Conservation (phyloP, 225 moss, liverwort and hornwort genomes). For the Antitrichia curtipendula region DNA sequence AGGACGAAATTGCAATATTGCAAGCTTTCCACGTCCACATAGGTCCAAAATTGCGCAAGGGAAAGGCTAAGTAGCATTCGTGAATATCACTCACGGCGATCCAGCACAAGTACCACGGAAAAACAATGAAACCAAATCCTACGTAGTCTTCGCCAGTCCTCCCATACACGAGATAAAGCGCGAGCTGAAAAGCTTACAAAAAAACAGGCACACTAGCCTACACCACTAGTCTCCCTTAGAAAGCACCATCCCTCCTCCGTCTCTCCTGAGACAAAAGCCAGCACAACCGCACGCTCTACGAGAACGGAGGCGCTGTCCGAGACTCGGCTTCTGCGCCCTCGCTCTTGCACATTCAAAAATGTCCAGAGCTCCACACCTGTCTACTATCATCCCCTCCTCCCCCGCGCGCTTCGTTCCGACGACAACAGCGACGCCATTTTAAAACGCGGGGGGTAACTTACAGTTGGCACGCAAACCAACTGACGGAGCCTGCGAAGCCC, state of each 20-base stretch:
- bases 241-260: background rate
- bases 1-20: background rate
- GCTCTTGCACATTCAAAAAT: background rate
- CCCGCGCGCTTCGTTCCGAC: background rate
- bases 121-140: background rate
- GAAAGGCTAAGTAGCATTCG: background rate
- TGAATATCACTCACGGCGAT: background rate
- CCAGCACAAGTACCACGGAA: background rate
- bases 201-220: background rate
- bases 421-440: conserved; percentile 1
- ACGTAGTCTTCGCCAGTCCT: background rate
- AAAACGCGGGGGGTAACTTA: background rate
- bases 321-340: background rate
- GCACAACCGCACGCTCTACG: background rate
- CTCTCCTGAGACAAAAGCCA: background rate
- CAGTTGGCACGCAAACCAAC: conserved; percentile 10
- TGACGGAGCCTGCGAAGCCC: background rate
- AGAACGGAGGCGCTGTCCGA: background rate
- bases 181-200: background rate
- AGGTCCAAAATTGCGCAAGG: background rate
- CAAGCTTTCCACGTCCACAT: background rate
- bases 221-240: background rate
- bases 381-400: background rate
- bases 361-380: background rate
- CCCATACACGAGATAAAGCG: background rate